phyloP scores from a whole-genome alignment of 2,329 filamentous ascomycete species.

The Ophiosphaerella herpotricha region DNA sequence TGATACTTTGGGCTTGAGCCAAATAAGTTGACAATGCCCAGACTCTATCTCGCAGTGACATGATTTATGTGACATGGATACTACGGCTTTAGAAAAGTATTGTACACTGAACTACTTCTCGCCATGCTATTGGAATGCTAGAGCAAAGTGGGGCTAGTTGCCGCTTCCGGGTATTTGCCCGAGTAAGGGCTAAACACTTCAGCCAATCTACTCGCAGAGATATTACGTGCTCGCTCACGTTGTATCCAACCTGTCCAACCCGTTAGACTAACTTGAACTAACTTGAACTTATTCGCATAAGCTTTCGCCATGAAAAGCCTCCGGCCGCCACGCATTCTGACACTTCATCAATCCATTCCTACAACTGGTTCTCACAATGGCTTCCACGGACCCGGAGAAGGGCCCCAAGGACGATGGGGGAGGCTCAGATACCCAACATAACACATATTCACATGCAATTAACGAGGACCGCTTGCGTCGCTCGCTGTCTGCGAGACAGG shows the following conservation, averaged over 20 bases:
- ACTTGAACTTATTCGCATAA: constrained; percentile 3
- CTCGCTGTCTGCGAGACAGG: constrained; percentile 51
- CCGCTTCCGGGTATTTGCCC: too few species aligned
- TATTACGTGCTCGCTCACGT: constrained; percentile 1
- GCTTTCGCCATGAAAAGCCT: constrained; percentile 31
- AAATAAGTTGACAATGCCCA: too few species aligned
- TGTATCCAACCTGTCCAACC: not conserved
- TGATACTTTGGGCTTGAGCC: too few species aligned
- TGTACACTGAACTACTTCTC: too few species aligned
- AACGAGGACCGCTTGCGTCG: constrained; percentile 32
- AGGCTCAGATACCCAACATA: constrained; percentile 16
- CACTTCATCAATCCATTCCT: not conserved
- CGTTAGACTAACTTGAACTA: not conserved
- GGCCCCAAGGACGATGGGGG: constrained; percentile 11
- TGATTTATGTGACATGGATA: too few species aligned
- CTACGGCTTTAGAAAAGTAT: too few species aligned
- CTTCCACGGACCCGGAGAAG: constrained; percentile 21
- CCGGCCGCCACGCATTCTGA: constrained; percentile 4
- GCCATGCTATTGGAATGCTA: too few species aligned
- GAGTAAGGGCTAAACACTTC: too few species aligned
- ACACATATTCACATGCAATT: constrained; percentile 14
- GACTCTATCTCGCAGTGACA: too few species aligned
- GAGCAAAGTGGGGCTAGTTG: too few species aligned
- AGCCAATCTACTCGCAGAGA: not conserved
- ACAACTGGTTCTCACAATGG: constrained; percentile 6